These are phyloP conservation scores for Penicillium sp. DNA, from an alignment of 2,329 filamentous ascomycete species.

Conservation along the genomic window DNA sequence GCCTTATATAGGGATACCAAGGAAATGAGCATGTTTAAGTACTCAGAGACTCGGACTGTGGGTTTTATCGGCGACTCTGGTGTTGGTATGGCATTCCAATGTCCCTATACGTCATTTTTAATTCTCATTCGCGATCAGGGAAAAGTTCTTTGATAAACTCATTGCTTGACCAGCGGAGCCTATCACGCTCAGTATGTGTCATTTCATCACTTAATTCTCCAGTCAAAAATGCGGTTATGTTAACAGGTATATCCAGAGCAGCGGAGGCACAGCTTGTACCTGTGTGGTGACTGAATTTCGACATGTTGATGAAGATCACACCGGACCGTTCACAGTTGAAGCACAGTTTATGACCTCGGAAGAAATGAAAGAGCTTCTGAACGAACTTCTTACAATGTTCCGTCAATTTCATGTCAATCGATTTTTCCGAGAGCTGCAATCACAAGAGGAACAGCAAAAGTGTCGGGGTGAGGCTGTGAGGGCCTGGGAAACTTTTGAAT, in stretches of 20 bases:
- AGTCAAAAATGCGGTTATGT: neutral
- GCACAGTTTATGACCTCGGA: conserved; percentile 15
- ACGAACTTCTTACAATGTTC: neutral
- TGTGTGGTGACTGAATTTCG: conserved; percentile 21
- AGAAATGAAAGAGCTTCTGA: neutral
- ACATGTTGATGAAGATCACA: conserved; percentile 7
- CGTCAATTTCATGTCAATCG: neutral
- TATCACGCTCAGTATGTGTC: conserved; percentile 13
- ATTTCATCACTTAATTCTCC: neutral
- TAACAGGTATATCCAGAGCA: conserved; percentile 9
- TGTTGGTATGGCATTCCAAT: conserved; percentile 8
- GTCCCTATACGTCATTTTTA: too few species aligned
- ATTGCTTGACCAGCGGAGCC: conserved; percentile 9
- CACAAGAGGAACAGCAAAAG: neutral
- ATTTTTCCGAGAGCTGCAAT: neutral
- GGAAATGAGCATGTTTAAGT: conserved; percentile 11
- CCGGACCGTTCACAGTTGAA: conserved; percentile 14
- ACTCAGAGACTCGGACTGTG: conserved; percentile 14
- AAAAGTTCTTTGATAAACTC: conserved; percentile 22
- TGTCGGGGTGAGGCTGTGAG: neutral
- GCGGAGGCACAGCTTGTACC: conserved; percentile 16
- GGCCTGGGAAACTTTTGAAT: neutral
- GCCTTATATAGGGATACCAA: neutral
- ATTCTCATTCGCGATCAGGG: too few species aligned
- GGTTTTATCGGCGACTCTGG: conserved; percentile 22